Evolutionary conservation across 768 basidiomycete species (phyloP).

Genomic region (Tremella fuciformis): DNA sequence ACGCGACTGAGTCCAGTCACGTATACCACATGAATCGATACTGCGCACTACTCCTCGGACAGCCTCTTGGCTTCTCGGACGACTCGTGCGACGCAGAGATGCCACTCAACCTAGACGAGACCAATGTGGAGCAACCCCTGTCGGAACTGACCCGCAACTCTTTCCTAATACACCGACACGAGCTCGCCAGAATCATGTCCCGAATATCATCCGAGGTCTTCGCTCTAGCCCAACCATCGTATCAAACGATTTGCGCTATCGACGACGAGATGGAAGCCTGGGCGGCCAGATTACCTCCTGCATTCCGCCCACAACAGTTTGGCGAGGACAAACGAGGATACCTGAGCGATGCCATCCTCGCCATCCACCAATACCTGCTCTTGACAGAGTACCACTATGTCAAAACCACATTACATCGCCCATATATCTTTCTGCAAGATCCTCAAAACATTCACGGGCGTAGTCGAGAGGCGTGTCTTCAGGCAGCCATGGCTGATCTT

Average conservation of each 20-base stretch:
- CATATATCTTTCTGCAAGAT: neutral
- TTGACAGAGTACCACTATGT: slow-evolving; percentile 14
- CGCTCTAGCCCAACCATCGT: neutral
- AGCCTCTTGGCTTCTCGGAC: slow-evolving; percentile 9
- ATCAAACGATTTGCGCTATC: slow-evolving; percentile 1
- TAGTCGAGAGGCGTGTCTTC: slow-evolving; percentile 9
- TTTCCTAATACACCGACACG: slow-evolving; percentile 6
- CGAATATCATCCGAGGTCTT: neutral
- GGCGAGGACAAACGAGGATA: neutral
- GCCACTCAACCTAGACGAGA: neutral
- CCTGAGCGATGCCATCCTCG: neutral
- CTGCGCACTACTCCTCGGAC: slow-evolving; percentile 8
- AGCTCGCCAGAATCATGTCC: slow-evolving; percentile 2
- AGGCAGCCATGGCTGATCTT: too few species aligned
- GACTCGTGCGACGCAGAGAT: slow-evolving; percentile 9
- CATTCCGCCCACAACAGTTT: neutral
- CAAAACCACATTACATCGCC: slow-evolving; percentile 9
- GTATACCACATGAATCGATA: slow-evolving; percentile 19
- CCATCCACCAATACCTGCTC: neutral
- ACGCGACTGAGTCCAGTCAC: neutral
- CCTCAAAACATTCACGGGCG: neutral
- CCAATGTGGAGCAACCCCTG: neutral
- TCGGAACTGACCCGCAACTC: slow-evolving; percentile 2
- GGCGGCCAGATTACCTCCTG: neutral
- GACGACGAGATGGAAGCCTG: neutral